Evolutionary conservation across 768 basidiomycete species (phyloP).

Genomic region (Leccinum broughii): DNA sequence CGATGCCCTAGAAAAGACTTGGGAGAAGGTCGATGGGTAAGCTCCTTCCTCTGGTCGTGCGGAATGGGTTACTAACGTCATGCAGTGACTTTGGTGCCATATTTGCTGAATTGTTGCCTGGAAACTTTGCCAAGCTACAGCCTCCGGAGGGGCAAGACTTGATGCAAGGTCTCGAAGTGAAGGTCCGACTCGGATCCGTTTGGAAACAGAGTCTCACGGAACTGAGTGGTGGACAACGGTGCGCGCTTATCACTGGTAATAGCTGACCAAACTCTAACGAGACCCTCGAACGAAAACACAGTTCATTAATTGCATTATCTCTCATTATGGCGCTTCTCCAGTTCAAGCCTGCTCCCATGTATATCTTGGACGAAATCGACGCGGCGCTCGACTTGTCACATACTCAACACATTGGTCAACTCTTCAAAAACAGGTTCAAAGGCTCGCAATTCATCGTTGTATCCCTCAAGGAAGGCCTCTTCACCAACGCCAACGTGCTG

Average conservation of each 20-base stretch:
- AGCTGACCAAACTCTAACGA: background rate
- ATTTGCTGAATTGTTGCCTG: conserved; percentile 92
- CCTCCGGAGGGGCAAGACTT: conserved; percentile 93
- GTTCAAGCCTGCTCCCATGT: conserved; percentile 99
- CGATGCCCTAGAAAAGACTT: conserved; percentile 90
- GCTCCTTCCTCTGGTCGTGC: conserved; percentile 22
- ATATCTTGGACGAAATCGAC: conserved; percentile 98
- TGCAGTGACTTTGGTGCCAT: conserved; percentile 92
- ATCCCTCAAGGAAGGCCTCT: conserved; percentile 93
- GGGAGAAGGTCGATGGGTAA: conserved; percentile 93
- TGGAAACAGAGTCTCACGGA: conserved; percentile 99
- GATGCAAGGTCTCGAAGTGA: conserved; percentile 95
- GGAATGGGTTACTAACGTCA: background rate
- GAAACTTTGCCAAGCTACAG: conserved; percentile 94
- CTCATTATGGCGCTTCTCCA: conserved; percentile 99
- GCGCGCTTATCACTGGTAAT: conserved; percentile 23
- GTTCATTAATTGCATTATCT: conserved; percentile 95
- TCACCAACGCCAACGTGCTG: conserved; percentile 95
- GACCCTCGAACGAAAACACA: conserved; percentile 33
- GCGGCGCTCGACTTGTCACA: conserved; percentile 95
- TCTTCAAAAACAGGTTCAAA: conserved; percentile 97
- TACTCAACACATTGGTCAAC: conserved; percentile 95
- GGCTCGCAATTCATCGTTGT: conserved; percentile 99
- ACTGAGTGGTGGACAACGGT: conserved; percentile 96
- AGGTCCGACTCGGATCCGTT: conserved; percentile 89